Evolutionary conservation across 495 filamentous ascomycete genomes (phyloP), one percentile per base, ranked within the genome.

Genomic region (Gamarada debralockiae): DNA sequence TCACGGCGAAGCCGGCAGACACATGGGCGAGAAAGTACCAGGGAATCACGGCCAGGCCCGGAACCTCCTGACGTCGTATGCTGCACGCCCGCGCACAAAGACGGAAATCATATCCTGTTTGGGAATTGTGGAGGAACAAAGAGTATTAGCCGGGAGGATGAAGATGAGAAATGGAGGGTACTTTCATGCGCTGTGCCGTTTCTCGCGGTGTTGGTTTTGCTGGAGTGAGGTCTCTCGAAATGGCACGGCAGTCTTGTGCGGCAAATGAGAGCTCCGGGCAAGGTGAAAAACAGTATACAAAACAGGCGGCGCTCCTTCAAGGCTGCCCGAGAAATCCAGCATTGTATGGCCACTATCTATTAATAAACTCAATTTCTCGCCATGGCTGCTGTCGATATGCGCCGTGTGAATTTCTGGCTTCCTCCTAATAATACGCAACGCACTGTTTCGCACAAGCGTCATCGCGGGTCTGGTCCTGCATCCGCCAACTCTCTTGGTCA

Each of bases 61-160:
- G 25, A 34, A 48, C 45, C 45, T 34, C 25, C 45, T 48, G 45
- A 48, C 45, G 22, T 48, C 45, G 25, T 29, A 48, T 48, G 29
- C 45, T 48, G 45, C 45, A 48, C 13, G 24, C 5, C 29, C 13
- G 23, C 25, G 13, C 22, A 20, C 45, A 31, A 34, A 18, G 45
- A 15, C 4, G 45, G 9, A 7, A 48, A 34, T 48, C 25, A 48
- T 15, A 48, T 48, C 45, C 25, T 48, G 22, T 34, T 29, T 20
- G 45, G 22, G 21, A 20, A 20, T 18, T 4, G 22, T 18, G 22
- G 23, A 31, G 45, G 45, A 31, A 10, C 25, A 3, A n/a, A 13
- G 45, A 34, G 45, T 48, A 15, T 18, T 5, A 48, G 42, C 22
- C 23, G 18, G n/a, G 45, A 20, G 45, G 18, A 48, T 23, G 45